phyloP scores from a whole-genome alignment of 2,329 filamentous ascomycete genomes.

The Monosporascus cannonballus region DNA sequence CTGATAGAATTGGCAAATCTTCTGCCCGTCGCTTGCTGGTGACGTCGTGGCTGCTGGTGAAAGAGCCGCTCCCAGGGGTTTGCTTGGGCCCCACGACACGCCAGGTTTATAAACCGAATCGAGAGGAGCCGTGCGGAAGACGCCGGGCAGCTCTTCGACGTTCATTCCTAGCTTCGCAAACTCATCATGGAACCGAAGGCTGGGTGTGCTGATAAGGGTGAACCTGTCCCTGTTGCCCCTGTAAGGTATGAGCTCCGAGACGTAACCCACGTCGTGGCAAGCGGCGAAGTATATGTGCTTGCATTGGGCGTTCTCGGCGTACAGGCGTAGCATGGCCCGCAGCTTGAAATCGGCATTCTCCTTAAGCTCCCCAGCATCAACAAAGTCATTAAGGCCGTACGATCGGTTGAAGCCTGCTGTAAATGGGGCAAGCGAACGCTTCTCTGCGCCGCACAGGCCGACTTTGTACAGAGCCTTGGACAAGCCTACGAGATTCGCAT shows the following conservation, averaged over 20 bases:
- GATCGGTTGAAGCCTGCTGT: constrained; percentile 50
- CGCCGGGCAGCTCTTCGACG: constrained; percentile 42
- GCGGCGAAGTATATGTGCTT: constrained; percentile 59
- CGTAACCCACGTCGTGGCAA: constrained; percentile 54
- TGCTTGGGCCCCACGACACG: not conserved
- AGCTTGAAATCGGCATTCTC: constrained; percentile 57
- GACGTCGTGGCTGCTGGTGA: not conserved
- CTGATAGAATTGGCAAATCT: constrained; percentile 20
- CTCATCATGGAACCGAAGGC: constrained; percentile 44
- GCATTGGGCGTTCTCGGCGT: constrained; percentile 53
- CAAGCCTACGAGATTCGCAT: constrained; percentile 48
- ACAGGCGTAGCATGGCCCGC: constrained; percentile 41
- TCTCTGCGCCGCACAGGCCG: constrained; percentile 46
- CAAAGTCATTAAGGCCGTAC: constrained; percentile 53
- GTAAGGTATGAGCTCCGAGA: constrained; percentile 49
- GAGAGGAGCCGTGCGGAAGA: constrained; percentile 43
- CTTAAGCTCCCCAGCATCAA: constrained; percentile 56
- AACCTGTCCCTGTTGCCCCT: constrained; percentile 42
- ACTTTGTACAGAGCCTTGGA: constrained; percentile 43
- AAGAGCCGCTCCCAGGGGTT: not conserved
- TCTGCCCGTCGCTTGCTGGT: constrained; percentile 7
- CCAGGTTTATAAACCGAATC: constrained; percentile 4
- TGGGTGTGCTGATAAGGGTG: constrained; percentile 44
- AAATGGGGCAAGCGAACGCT: constrained; percentile 50
- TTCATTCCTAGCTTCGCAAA: constrained; percentile 45